These are phyloP conservation scores for Begonia masoniana DNA, from an alignment of 306 rosid genomes.

Conservation along the genomic window DNA sequence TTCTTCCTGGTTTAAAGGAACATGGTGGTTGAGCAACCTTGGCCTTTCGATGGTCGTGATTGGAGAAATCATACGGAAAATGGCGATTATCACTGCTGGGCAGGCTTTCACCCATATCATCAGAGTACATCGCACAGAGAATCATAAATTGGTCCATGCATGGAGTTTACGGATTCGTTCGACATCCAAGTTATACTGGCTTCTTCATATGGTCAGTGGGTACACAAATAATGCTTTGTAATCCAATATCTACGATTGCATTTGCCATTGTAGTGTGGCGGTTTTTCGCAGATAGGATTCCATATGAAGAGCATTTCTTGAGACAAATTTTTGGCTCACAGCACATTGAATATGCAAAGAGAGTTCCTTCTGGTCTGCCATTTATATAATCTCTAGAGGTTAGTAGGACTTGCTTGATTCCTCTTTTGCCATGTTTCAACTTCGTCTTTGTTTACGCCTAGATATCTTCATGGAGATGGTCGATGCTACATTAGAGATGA, in stretches of 20 bases:
- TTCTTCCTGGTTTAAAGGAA: conserved; percentile 62
- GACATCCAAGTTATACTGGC: conserved; percentile 85
- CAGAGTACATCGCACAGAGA: conserved; percentile 32
- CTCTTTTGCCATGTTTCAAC: too few species aligned
- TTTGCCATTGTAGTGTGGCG: conserved; percentile 67
- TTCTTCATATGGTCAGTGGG: conserved; percentile 82
- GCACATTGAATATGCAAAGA: conserved; percentile 45
- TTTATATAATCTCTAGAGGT: conserved; percentile 23
- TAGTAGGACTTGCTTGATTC: too few species aligned
- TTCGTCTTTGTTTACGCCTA: too few species aligned
- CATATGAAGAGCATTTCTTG: conserved; percentile 73
- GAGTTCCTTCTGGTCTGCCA: conserved; percentile 73
- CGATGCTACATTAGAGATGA: too few species aligned
- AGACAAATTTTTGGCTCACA: conserved; percentile 56
- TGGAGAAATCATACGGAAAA: conserved; percentile 65
- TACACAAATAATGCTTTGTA: conserved; percentile 90
- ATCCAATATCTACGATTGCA: conserved; percentile 57
- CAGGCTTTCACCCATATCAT: conserved; percentile 71
- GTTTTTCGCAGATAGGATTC: conserved; percentile 37
- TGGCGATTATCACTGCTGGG: conserved; percentile 69
- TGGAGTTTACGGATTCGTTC: conserved; percentile 55
- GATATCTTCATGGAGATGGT: too few species aligned
- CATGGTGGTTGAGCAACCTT: conserved; percentile 46
- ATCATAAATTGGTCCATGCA: conserved; percentile 51
- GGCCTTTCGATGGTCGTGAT: conserved; percentile 53